Evolutionary conservation across 2,329 filamentous ascomycete genomes (phyloP).

Genomic region (Ambrosiella beaveri): DNA sequence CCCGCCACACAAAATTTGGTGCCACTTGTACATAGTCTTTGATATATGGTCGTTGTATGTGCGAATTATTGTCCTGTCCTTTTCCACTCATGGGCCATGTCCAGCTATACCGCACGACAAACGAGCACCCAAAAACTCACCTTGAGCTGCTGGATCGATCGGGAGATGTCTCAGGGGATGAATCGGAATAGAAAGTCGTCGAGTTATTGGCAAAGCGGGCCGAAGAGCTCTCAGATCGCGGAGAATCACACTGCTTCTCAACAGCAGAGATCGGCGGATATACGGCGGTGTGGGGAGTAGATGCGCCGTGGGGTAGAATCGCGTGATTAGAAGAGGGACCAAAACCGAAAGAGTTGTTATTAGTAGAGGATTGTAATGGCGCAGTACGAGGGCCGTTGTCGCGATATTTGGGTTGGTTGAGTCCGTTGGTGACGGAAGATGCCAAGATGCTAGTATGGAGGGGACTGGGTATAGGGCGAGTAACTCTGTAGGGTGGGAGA

Average conservation of each 20-base stretch:
- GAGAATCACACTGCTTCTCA: constrained; percentile 1
- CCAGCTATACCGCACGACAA: not conserved
- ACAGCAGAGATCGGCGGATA: not conserved
- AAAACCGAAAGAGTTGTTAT: not conserved
- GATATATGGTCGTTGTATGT: too few relatives aligned
- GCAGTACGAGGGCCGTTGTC: constrained; percentile 9
- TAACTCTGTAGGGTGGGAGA: not conserved
- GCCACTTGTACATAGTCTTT: too few relatives aligned
- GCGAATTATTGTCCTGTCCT: not conserved
- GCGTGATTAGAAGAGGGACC: not conserved
- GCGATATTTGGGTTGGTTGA: not conserved
- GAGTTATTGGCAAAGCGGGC: constrained; percentile 7
- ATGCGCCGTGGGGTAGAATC: not conserved
- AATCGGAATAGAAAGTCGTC: constrained; percentile 9
- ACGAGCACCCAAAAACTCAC: not conserved
- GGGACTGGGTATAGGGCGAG: constrained; percentile 10
- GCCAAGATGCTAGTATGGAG: constrained; percentile 9
- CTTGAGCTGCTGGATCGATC: not conserved
- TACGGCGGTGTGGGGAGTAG: not conserved
- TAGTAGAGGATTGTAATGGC: constrained; percentile 5
- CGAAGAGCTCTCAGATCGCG: constrained; percentile 3
- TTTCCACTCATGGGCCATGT: not conserved
- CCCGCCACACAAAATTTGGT: too few relatives aligned
- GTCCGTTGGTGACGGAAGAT: constrained; percentile 1
- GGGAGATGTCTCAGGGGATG: constrained; percentile 8